These are phyloP conservation scores for Ramaria sp. DNA, from an alignment of 768 basidiomycete species.

Conservation along the genomic window DNA sequence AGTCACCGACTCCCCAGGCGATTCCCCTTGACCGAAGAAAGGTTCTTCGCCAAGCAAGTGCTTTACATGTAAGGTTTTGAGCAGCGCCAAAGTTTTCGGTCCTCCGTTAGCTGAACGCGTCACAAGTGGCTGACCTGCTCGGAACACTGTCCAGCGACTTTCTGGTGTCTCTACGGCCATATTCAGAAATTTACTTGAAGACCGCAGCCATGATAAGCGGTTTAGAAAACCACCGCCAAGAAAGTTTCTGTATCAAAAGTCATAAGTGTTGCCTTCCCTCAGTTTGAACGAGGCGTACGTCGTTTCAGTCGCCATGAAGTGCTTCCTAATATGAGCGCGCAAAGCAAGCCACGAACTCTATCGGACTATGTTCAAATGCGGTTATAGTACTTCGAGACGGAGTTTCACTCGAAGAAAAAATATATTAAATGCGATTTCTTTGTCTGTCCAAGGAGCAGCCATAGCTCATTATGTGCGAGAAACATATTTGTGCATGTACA, in stretches of 20 bases:
- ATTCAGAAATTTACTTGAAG: constrained; percentile 68
- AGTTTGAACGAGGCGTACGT: not conserved
- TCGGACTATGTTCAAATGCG: not conserved
- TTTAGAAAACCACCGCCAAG: constrained; percentile 61
- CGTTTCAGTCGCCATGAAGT: not conserved
- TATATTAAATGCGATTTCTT: not conserved
- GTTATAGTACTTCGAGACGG: not conserved
- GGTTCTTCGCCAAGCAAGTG: constrained; percentile 56
- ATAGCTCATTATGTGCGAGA: not conserved
- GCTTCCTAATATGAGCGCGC: not conserved
- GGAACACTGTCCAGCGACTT: constrained; percentile 73
- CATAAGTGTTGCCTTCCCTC: not conserved
- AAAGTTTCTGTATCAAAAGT: constrained; percentile 23
- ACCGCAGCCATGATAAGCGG: constrained; percentile 71
- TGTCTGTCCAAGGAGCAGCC: not conserved
- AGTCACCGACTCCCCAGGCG: constrained; percentile 23
- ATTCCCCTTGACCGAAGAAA: constrained; percentile 60
- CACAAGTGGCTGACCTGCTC: constrained; percentile 57
- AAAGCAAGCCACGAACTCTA: not conserved
- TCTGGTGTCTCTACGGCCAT: constrained; percentile 45
- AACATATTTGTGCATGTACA: constrained; percentile 1
- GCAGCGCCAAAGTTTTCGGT: constrained; percentile 32
- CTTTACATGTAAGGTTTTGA: constrained; percentile 51
- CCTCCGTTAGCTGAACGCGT: constrained; percentile 22
- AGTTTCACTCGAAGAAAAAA: not conserved